Percentiles rank a stretch among this genome's conserved stretches.
These are phyloP conservation scores for Caryopteris hybrid DNA, from an alignment of 305 asterid species.

Conservation along the genomic window DNA sequence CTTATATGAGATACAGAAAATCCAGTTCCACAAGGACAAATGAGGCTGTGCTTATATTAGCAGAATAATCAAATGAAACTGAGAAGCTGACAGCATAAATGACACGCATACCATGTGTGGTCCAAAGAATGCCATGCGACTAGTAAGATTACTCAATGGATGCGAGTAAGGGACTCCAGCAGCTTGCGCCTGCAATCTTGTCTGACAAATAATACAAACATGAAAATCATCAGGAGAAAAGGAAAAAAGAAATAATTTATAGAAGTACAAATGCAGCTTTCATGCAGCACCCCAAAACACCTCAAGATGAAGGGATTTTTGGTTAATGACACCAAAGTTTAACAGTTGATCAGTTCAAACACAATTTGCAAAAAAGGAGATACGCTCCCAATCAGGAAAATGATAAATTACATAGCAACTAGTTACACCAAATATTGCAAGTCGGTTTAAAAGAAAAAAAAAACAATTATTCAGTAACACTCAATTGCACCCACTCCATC, in stretches of 20 bases:
- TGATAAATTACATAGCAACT: background rate
- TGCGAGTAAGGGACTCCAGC: constrained; percentile 88
- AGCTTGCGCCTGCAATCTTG: constrained; percentile 96
- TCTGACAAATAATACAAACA: constrained; percentile 37
- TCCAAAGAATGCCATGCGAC: constrained; percentile 92
- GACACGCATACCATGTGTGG: constrained; percentile 68
- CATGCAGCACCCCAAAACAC: background rate
- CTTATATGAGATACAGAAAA: background rate
- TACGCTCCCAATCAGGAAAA: background rate
- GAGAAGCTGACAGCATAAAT: background rate
- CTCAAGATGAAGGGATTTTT: too few relatives aligned
- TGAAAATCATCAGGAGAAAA: background rate
- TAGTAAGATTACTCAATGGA: constrained; percentile 76
- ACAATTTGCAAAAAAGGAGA: background rate
- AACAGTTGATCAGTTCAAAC: background rate
- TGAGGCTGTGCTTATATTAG: background rate
- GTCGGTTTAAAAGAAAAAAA: too few relatives aligned
- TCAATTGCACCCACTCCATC: background rate
- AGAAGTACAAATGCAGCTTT: background rate
- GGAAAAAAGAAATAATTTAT: background rate
- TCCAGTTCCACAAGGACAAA: background rate
- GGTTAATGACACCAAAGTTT: background rate
- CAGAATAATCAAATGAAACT: constrained; percentile 1
- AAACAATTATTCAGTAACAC: constrained; percentile 4
- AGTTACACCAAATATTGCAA: background rate